These are phyloP conservation scores for Adansonia grandidieri DNA, from an alignment of 441 rosid species.

Conservation along the genomic window DNA sequence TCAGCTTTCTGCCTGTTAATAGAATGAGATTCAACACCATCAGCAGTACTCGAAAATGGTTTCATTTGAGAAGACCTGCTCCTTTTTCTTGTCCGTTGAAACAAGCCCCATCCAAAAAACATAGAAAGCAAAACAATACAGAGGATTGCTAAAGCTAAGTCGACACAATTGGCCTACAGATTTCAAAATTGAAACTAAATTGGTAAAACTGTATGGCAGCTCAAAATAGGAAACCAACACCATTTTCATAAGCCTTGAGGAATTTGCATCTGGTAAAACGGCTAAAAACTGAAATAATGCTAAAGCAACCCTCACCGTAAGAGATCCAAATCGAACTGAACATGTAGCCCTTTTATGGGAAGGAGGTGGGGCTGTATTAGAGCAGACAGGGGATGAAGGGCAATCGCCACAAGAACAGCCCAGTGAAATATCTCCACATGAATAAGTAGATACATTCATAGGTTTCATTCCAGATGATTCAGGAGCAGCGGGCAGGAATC, in stretches of 20 bases:
- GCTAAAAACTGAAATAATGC: conserved; percentile 1
- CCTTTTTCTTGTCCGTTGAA: conserved; percentile 62
- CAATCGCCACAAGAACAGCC: conserved; percentile 99
- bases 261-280: conserved; percentile 4
- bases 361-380: conserved; percentile 58
- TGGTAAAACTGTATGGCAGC: conserved; percentile 26
- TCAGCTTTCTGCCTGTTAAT: conserved; percentile 60
- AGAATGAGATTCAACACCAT: conserved; percentile 51
- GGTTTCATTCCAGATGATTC: conserved; percentile 83
- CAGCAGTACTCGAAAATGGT: conserved; percentile 41
- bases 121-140: conserved; percentile 72
- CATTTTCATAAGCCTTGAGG: background rate
- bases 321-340: conserved; percentile 75
- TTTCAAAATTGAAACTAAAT: conserved; percentile 37
- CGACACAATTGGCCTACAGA: conserved; percentile 85
- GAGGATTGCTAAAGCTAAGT: conserved; percentile 69
- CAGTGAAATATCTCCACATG: conserved; percentile 80
- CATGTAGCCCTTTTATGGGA: conserved; percentile 59
- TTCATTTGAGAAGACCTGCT: conserved; percentile 55
- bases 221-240: conserved; percentile 5
- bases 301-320: conserved; percentile 60
- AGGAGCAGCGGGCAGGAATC: conserved; percentile 60
- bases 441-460: conserved; percentile 88
- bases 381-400: conserved; percentile 78
- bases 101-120: conserved; percentile 81